These are phyloP conservation scores for Trichoderma gracile DNA, from an alignment of 2,329 filamentous ascomycete species.

Conservation along the genomic window DNA sequence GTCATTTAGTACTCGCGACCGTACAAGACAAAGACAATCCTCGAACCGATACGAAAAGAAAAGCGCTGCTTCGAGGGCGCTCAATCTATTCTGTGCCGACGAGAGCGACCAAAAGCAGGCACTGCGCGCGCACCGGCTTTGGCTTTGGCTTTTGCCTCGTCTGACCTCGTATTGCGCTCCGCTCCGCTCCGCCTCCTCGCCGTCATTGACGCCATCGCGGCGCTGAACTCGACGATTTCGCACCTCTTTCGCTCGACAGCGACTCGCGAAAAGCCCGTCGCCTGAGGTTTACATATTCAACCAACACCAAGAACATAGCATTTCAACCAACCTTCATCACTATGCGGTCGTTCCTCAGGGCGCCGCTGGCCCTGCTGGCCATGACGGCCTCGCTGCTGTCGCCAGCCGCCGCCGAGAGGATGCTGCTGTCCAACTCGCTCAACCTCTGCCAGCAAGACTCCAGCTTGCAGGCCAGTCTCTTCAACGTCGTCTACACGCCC, in stretches of 20 bases:
- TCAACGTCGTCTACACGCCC: conserved; percentile 80
- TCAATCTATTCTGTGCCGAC: conserved; percentile 1
- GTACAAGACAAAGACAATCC: neutral
- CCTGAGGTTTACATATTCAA: neutral
- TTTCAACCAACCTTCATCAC: conserved; percentile 29
- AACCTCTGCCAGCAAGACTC: conserved; percentile 83
- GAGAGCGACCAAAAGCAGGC: conserved; percentile 6
- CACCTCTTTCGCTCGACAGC: neutral
- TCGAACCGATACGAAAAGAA: neutral
- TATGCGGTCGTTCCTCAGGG: conserved; percentile 51
- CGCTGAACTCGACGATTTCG: neutral
- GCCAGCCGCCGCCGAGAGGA: conserved; percentile 55
- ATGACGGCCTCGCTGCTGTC: conserved; percentile 47
- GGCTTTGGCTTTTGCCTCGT: conserved; percentile 9
- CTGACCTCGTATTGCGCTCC: conserved; percentile 22
- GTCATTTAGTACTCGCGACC: no score
- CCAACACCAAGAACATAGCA: neutral
- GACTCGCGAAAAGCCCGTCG: neutral
- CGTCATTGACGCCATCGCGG: conserved; percentile 9
- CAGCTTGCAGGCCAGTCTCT: conserved; percentile 82
- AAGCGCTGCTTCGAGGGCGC: neutral
- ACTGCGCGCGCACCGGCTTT: conserved; percentile 13
- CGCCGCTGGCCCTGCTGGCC: conserved; percentile 49
- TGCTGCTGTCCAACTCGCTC: conserved; percentile 80
- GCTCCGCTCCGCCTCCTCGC: neutral